phyloP scores from a whole-genome alignment of 768 basidiomycete genomes.

The Tylopilus subfusipes region DNA sequence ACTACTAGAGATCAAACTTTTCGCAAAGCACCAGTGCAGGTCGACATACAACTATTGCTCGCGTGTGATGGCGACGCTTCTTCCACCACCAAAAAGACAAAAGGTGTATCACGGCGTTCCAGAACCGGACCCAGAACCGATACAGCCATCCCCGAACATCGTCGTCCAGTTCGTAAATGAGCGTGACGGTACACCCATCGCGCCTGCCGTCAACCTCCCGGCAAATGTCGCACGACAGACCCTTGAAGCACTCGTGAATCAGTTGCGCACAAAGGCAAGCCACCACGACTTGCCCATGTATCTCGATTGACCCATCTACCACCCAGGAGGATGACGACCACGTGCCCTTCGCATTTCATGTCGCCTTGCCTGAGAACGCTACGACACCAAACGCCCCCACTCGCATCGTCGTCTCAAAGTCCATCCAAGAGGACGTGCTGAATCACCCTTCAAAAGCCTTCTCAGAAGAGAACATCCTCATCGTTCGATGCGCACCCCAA shows the following conservation, averaged over 20 bases:
- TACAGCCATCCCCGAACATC: slow-evolving; percentile 56
- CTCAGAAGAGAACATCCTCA: slow-evolving; percentile 82
- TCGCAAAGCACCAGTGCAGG: not conserved
- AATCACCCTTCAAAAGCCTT: slow-evolving; percentile 67
- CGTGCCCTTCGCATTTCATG: slow-evolving; percentile 88
- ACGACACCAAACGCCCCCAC: slow-evolving; percentile 54
- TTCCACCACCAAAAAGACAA: slow-evolving; percentile 86
- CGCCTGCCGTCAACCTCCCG: slow-evolving; percentile 85
- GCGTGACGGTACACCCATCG: slow-evolving; percentile 75
- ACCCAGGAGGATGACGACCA: slow-evolving; percentile 67
- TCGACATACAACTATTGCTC: not conserved
- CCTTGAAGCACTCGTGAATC: slow-evolving; percentile 87
- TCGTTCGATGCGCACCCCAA: slow-evolving; percentile 90
- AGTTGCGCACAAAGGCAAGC: slow-evolving; percentile 68
- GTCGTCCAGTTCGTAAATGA: slow-evolving; percentile 93
- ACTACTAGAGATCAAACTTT: not conserved
- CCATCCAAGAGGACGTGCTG: slow-evolving; percentile 79
- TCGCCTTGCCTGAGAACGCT: slow-evolving; percentile 61
- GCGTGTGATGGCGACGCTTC: slow-evolving; percentile 67
- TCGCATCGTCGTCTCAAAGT: slow-evolving; percentile 78
- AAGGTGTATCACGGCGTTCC: slow-evolving; percentile 77
- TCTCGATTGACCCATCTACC: slow-evolving; percentile 6
- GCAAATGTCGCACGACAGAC: slow-evolving; percentile 83
- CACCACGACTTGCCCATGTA: slow-evolving; percentile 11
- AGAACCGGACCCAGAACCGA: slow-evolving; percentile 53